Percentiles rank a stretch among this genome's conserved stretches.
Evolutionary conservation across 2,329 filamentous ascomycete genomes (phyloP).

Genomic region (Sporothrix humicola): DNA sequence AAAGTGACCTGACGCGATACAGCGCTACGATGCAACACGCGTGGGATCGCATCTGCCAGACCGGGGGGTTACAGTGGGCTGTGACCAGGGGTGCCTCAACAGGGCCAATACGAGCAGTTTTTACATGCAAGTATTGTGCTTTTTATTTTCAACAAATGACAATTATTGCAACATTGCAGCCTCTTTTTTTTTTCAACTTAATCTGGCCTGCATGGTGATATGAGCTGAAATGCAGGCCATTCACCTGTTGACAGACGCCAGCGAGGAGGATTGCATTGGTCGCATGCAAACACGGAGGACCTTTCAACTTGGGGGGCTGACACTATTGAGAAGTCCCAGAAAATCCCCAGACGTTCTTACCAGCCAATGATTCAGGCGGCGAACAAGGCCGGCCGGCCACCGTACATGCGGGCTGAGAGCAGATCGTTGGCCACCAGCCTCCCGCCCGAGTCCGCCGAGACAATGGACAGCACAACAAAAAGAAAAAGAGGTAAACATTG

Average conservation of each 20-base stretch:
- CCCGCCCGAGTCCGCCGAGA: conserved; percentile 12
- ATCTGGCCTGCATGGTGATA: not conserved
- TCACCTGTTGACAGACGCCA: not conserved
- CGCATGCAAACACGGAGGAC: not conserved
- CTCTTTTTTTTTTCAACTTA: not conserved
- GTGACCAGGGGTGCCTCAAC: not conserved
- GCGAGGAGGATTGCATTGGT: too few relatives aligned
- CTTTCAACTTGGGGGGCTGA: not conserved
- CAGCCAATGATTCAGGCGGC: conserved; percentile 10
- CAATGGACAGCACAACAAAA: not conserved
- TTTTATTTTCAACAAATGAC: not conserved
- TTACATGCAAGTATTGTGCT: not conserved
- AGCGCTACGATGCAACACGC: conserved; percentile 20
- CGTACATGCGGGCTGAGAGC: not conserved
- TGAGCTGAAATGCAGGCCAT: conserved; percentile 19
- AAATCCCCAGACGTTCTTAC: not conserved
- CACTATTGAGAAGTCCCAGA: not conserved
- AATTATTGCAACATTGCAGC: not conserved
- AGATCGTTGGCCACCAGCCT: conserved; percentile 19
- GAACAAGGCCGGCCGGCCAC: not conserved
- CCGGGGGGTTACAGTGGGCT: conserved; percentile 6
- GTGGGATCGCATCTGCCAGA: conserved; percentile 28
- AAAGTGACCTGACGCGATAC: not conserved
- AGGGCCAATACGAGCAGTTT: conserved; percentile 17
- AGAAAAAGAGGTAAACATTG: conserved; percentile 7